A percentile compares a stretch with the other conserved stretches of the same genome.
Evolutionary conservation across 2,329 filamentous ascomycete species (phyloP).

Genomic region (Cordyceps cicadae): DNA sequence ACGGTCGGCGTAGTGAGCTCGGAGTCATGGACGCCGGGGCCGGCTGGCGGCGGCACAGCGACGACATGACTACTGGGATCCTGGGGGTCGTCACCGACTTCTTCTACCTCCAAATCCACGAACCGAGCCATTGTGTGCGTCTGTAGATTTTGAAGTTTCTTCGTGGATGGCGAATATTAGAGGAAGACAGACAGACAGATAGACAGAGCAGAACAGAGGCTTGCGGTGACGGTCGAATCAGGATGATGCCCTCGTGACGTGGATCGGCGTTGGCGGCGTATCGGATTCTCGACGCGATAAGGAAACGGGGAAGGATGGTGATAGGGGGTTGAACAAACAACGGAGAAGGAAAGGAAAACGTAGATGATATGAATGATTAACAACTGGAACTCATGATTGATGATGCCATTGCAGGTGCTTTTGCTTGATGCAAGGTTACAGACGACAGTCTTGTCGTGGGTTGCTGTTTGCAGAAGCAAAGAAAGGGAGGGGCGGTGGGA

Average conservation of each 20-base stretch:
- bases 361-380: neutral
- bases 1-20: slow-evolving; percentile 9
- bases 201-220: neutral
- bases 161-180: no score
- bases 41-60: slow-evolving; percentile 8
- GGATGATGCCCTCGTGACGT: slow-evolving; percentile 8
- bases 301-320: neutral
- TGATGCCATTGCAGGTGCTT: neutral
- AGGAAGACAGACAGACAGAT: neutral
- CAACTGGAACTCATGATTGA: neutral
- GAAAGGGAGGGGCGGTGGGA: neutral
- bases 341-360: neutral
- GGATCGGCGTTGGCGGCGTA: neutral
- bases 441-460: neutral
- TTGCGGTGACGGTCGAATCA: neutral
- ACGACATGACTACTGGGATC: slow-evolving; percentile 2
- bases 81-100: slow-evolving; percentile 9
- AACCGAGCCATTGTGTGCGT: slow-evolving; percentile 16
- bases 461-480: neutral
- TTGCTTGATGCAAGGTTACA: neutral
- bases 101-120: slow-evolving; percentile 18
- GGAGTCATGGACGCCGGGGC: neutral
- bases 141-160: neutral
- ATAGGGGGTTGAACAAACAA: neutral
- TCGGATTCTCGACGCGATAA: neutral